Evolutionary conservation across 345 rosid species (phyloP), one percentile per base, ranked within the genome.

Genomic region (Fremontodendron californicum): DNA sequence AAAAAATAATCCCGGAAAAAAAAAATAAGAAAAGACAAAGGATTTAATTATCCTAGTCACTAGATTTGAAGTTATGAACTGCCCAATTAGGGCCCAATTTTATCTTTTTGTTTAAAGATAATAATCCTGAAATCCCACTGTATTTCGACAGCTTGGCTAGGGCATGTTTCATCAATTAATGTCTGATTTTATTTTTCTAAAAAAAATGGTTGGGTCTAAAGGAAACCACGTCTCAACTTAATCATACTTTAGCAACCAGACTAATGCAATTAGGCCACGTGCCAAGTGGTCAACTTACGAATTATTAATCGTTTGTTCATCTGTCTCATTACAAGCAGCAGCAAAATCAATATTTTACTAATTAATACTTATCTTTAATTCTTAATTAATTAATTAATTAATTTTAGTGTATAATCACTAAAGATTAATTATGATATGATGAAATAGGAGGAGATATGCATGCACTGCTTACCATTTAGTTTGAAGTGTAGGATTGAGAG

Each of bases 301-400:
- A 70, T 49, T 33, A 16, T 63, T 6, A 23, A 71, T 0, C 31
- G 9, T 1, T 33, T 61, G 3, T 66, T 70, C 43, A 68, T 78
- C 68, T 84, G 89, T 81, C 85, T 81, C 87, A 5, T 51, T n/a
- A 13, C 4, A 69, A 81, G 86, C 71, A 82, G 83, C 88, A 84
- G 10, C 62, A 37, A 49, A 19, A 68, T 57, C 8, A 66, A 57
- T 57, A 23, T 27, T 62, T 12, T 55, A 57, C 23, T 57, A 25
- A 23, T 6, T 42, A 3, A 64, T 27, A 29, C 19, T 60, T 29
- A 60, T 60, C 31, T 25, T 23, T 57, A 25, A 29, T 9, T 13
- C 33, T 57, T 57, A 57, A 57, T 51, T n/a, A 52, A 52, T 8
- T 45, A 11, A 6, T 11, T 9, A 45, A 2, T 57, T 57, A 55